These are phyloP conservation scores for Salix viminalis DNA, from an alignment of 345 rosid genomes.

Conservation along the genomic window DNA sequence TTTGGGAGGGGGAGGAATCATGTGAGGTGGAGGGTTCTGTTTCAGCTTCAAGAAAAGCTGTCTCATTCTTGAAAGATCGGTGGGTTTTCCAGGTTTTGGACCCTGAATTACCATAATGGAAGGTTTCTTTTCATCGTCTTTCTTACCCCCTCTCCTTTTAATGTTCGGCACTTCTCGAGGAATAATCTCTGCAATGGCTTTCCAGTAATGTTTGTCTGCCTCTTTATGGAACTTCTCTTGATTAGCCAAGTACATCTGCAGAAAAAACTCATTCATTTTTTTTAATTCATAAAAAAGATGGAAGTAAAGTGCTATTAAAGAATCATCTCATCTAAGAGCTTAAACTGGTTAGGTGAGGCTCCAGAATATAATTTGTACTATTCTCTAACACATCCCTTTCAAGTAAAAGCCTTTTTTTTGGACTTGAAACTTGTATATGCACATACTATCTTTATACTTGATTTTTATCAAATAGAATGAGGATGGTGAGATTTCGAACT, in stretches of 20 bases:
- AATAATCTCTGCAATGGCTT: constrained; percentile 84
- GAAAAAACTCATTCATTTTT: not conserved
- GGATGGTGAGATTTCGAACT: no score
- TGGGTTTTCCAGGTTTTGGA: constrained; percentile 91
- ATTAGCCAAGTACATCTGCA: constrained; percentile 69
- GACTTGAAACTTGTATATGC: no score
- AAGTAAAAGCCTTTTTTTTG: no score
- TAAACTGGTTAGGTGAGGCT: accelerated
- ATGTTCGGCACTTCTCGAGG: constrained; percentile 87
- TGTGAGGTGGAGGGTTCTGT: constrained; percentile 80
- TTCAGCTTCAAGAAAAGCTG: constrained; percentile 75
- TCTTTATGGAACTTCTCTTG: constrained; percentile 96
- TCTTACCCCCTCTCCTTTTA: constrained; percentile 77
- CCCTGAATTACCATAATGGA: constrained; percentile 65
- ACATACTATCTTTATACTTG: no score
- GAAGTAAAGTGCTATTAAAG: not conserved
- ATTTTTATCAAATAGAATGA: no score
- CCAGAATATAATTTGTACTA: no score
- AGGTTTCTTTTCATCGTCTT: constrained; percentile 72
- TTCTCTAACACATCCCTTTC: no score
- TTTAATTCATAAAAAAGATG: not conserved
- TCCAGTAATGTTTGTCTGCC: constrained; percentile 85
- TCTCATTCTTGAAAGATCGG: constrained; percentile 84
- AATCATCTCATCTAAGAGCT: no score
- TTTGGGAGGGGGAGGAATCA: constrained; percentile 73